These are phyloP conservation scores for Volvariella surrecta DNA, from an alignment of 1,284 basidiomycete species.

Conservation along the genomic window DNA sequence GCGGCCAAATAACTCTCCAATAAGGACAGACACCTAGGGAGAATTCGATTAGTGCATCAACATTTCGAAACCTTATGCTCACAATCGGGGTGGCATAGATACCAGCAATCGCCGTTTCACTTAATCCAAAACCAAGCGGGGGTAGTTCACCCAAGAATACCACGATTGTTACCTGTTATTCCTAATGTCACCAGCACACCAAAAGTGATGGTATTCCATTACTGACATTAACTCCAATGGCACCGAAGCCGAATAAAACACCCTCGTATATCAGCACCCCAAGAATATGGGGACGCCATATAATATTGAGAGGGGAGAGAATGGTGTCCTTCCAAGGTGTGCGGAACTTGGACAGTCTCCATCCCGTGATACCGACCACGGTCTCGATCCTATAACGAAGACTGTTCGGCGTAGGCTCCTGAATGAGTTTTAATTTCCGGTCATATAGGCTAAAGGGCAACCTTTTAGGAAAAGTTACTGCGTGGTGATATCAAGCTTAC, in stretches of 20 bases:
- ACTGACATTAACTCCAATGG: constrained; percentile 47
- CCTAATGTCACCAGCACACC: too few species aligned
- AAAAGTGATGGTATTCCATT: not conserved
- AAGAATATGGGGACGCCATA: constrained; percentile 14
- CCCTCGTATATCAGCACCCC: constrained; percentile 11
- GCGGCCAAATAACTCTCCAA: constrained; percentile 62
- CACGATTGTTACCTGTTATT: constrained; percentile 12
- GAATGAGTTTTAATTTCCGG: not conserved
- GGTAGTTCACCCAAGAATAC: constrained; percentile 42
- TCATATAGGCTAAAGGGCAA: constrained; percentile 8
- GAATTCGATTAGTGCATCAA: not conserved
- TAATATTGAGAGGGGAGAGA: constrained; percentile 9
- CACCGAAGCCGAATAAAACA: constrained; percentile 40
- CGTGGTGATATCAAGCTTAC: constrained; percentile 23
- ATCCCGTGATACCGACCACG: constrained; percentile 11
- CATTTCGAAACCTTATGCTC: constrained; percentile 1
- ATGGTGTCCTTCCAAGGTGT: constrained; percentile 8
- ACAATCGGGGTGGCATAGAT: constrained; percentile 39
- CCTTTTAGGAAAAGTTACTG: not conserved
- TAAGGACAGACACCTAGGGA: constrained; percentile 50
- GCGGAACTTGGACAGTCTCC: constrained; percentile 12
- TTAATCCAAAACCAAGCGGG: constrained; percentile 33
- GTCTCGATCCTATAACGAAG: constrained; percentile 7
- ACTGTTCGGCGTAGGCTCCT: not conserved
- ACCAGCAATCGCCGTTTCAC: constrained; percentile 29